Evolutionary conservation across 2,329 filamentous ascomycete species (phyloP), one percentile per base, ranked within the genome.

Genomic region (Neonectria sp.): DNA sequence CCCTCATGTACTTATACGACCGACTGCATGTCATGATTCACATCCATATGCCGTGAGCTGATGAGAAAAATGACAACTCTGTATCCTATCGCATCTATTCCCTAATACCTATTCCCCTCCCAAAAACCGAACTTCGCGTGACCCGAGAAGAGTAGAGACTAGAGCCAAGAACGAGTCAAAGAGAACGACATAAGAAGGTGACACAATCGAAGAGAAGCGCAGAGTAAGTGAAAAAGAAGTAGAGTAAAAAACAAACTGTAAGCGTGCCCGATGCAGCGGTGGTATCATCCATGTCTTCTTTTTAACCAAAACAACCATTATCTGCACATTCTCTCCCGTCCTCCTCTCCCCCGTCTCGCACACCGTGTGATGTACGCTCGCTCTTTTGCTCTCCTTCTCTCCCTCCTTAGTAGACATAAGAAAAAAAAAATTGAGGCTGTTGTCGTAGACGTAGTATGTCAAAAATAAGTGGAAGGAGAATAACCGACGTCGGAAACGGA

Each of bases 221-320:
- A 70, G 51, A 68, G 67, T 57, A 60, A 51, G 53, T 48, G 58
- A 13, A 61, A 64, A 62, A 68, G 45, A 55, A 60, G 55, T 62
- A 66, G 40, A 69, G 60, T 51, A 69, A 75, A 73, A 72, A 70
- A 69, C 69, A 78, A 76, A 74, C 69, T 68, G 69, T 69, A 76
- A 72, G 75, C 77, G 76, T 79, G 78, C 77, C 79, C 64, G 73
- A 79, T 79, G 80, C 78, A 78, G 80, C 77, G 78, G 78, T 82
- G 81, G 81, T 82, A 82, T 82, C 81, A 80, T 82, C 80, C 79
- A 79, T 81, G 75, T 79, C 70, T 76, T 77, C 76, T 73, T 73
- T 69, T 60, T 70, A 64, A 74, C 70, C 67, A 74, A 78, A 77
- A 74, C 68, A 74, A 69, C 68, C 71, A 75, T 53, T 74, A 73